phyloP scores from a whole-genome alignment of 2,329 filamentous ascomycete genomes.

The Dryadomyces quercivorus region DNA sequence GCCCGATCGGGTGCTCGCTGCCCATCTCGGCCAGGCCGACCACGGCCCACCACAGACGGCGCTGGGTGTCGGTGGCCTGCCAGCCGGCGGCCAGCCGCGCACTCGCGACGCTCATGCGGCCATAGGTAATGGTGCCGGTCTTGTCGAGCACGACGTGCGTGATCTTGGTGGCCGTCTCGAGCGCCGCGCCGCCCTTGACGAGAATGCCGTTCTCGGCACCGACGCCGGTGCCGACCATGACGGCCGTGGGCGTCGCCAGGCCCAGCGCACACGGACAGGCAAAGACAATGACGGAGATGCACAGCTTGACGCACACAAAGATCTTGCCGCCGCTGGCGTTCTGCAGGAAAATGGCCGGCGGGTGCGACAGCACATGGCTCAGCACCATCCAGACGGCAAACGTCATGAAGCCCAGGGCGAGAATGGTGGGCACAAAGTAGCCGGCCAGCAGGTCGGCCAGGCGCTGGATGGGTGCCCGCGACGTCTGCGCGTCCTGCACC shows the following conservation, averaged over 20 bases:
- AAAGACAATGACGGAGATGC: constrained; percentile 97
- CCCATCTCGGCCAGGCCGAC: constrained; percentile 91
- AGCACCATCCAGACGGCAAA: constrained; percentile 92
- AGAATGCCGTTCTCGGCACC: constrained; percentile 92
- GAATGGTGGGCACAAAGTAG: constrained; percentile 85
- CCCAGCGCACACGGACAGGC: constrained; percentile 96
- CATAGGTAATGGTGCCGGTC: constrained; percentile 87
- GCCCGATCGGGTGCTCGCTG: constrained; percentile 93
- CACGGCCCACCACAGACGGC: constrained; percentile 85
- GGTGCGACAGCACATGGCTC: constrained; percentile 70
- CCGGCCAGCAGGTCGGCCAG: constrained; percentile 85
- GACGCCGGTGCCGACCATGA: constrained; percentile 98
- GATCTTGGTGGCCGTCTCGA: constrained; percentile 83
- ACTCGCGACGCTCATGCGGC: constrained; percentile 85
- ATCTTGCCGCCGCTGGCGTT: constrained; percentile 76
- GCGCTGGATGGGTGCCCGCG: constrained; percentile 83
- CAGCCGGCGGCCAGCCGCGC: constrained; percentile 55
- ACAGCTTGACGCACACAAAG: constrained; percentile 95
- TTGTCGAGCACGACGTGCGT: constrained; percentile 90
- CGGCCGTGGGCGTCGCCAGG: constrained; percentile 86
- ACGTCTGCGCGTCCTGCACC: constrained; percentile 96
- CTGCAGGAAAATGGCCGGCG: constrained; percentile 78
- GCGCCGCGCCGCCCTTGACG: constrained; percentile 89
- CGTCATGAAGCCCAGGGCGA: constrained; percentile 70
- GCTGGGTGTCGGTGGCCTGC: constrained; percentile 54